These are phyloP conservation scores for Auxenochlorella protothecoides DNA, from an alignment of 139 green algal genomes.

Conservation along the genomic window DNA sequence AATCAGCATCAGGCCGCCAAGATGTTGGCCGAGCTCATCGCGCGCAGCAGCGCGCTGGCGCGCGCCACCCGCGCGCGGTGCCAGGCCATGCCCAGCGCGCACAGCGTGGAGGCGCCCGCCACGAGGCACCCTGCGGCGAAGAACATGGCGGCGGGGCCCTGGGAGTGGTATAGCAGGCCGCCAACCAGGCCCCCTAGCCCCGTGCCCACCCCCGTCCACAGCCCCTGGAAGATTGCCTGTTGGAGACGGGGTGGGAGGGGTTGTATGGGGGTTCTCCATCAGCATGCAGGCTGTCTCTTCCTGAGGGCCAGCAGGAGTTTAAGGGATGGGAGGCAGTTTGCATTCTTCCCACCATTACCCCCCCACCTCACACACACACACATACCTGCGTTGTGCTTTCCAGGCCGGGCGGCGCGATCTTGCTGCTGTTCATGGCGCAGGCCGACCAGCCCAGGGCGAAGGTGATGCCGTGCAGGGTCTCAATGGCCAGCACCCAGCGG, in stretches of 20 bases:
- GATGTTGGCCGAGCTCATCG: no score
- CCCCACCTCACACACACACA: no score
- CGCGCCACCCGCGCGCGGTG: no score
- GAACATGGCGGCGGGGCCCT: constrained; percentile 4
- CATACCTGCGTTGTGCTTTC: constrained; percentile 5
- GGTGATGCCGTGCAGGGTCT: constrained; percentile 19
- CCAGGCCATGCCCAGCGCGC: no score
- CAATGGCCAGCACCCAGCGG: constrained; percentile 6
- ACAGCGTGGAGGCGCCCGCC: no score
- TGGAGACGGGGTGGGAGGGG: background rate
- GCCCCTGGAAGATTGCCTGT: constrained; percentile 16
- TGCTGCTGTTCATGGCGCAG: constrained; percentile 16
- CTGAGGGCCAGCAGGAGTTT: background rate
- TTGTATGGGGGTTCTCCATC: no score
- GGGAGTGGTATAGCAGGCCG: constrained; percentile 5
- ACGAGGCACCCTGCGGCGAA: no score
- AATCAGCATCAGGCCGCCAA: no score
- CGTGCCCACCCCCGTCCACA: constrained; percentile 18
- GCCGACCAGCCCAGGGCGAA: constrained; percentile 17
- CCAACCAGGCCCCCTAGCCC: constrained; percentile 10
- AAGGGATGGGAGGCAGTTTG: background rate
- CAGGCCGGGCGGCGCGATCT: constrained; percentile 22
- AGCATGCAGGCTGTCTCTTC: background rate
- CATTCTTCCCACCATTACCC: background rate
- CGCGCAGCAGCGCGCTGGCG: no score